These are phyloP conservation scores for Phytophthora pisi DNA, from an alignment of 352 stramenopile genomes.

Conservation along the genomic window DNA sequence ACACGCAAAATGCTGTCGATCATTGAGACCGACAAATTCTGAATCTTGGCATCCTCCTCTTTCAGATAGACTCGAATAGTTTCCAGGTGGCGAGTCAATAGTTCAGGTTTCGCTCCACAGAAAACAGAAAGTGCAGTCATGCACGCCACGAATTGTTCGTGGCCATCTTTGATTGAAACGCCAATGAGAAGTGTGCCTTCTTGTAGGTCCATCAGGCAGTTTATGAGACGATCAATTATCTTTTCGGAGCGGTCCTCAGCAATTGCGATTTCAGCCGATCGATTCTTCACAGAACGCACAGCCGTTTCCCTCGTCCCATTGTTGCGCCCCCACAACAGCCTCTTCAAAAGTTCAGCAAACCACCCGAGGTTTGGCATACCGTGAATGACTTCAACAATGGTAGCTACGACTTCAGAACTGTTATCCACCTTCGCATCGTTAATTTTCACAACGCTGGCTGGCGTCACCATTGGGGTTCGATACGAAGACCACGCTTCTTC, in stretches of 20 bases:
- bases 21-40: slow-evolving; percentile 67
- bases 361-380: slow-evolving; percentile 72
- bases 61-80: slow-evolving; percentile 81
- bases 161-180: slow-evolving; percentile 54
- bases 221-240: slow-evolving; percentile 71
- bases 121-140: slow-evolving; percentile 82
- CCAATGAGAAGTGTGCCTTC: slow-evolving; percentile 63
- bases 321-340: slow-evolving; percentile 49
- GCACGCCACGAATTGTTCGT: slow-evolving; percentile 76
- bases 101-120: slow-evolving; percentile 65
- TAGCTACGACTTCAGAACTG: slow-evolving; percentile 57
- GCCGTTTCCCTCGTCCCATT: slow-evolving; percentile 18
- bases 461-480: slow-evolving; percentile 57
- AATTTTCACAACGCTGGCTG: slow-evolving; percentile 68
- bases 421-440: slow-evolving; percentile 72
- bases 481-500: slow-evolving; percentile 71
- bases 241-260: slow-evolving; percentile 59
- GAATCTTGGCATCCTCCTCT: slow-evolving; percentile 57
- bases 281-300: slow-evolving; percentile 43
- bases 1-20: slow-evolving; percentile 66
- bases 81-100: slow-evolving; percentile 68
- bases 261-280: slow-evolving; percentile 52
- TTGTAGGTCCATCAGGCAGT: slow-evolving; percentile 72
- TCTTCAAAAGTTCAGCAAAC: slow-evolving; percentile 74
- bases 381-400: slow-evolving; percentile 82